Evolutionary conservation across 106 monocot species (phyloP), one percentile per base, ranked within the genome.

Genomic region (Xerophyta viscosa): DNA sequence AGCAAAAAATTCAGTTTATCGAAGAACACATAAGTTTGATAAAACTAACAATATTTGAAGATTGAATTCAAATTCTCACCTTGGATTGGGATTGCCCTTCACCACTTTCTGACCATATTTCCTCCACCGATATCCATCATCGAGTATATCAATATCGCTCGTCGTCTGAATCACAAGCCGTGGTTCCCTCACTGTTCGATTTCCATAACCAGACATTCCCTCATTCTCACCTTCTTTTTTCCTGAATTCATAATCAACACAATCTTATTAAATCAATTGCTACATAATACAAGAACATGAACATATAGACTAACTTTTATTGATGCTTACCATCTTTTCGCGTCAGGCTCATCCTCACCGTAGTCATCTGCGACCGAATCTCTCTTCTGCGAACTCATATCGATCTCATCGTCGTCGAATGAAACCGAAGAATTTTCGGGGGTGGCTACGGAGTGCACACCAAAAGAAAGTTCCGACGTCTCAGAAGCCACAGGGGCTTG

Each of bases 51-150:
- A 6, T 10, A 33, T 33, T 5, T 33, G 7, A 33, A 33, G 10
- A 5, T 33, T 33, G 33, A 33, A 33, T 33, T 5, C 7, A 33
- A 33, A 10, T 37, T 12, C 70, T 73, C 46, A 76, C 77, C 77
- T 77, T 37, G 78, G 78, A 25, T 78, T 72, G 33, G 71, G 78
- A 67, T 78, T 78, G 39, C 78, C 78, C 53, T 78, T 78, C 42
- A 78, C 78, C 24, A 78, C 78, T 20, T 78, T 78, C 48, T 78
- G 78, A 66, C 78, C 78, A 39, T 78, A 78, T 31, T 78, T 78
- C 22, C 78, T 71, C 78, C 78, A 78, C 2, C 71, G 39, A 24
- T 78, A 78, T 0, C 78, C 78, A 28, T 78, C 78, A 20, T 78
- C 78, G 2, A 78, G 66, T 27, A 78, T 72, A 29, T 78, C 78